Base-by-base conservation (phyloP, 2,329 filamentous ascomycete species). In the Paracorniculantispora psalliotae region DNA sequence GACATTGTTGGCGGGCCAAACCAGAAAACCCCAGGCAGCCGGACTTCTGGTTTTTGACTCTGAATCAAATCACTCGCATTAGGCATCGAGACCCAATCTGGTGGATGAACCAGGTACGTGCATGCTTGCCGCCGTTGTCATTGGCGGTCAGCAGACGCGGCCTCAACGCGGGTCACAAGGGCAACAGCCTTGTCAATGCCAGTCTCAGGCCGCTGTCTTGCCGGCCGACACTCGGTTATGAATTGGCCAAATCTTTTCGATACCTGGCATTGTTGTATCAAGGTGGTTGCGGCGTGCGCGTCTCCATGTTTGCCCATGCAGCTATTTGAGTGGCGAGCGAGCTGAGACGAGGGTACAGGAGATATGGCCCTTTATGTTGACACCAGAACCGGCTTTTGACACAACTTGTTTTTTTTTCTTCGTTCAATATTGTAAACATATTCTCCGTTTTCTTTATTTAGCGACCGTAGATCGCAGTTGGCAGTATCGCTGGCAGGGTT, bases 1-100 rank as follows among this genome's bases (percentile, higher is more conserved):
- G 17, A 56, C 53, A 56, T 39, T 13, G 52, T 37, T 48, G 43
- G 43, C 43, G 43, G 53, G 30, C 43, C 52, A 55, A 46, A 19
- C 35, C 30, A 13, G 19, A 8, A n/a, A n/a, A n/a, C n/a, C n/a
- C n/a, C n/a, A n/a, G n/a, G n/a, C n/a, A n/a, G n/a, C n/a, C n/a
- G n/a, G n/a, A n/a, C n/a, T 15, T 19, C 49, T 26, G 19, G n/a
- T 47, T 21, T 53, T 25, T 19, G 19, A 17, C n/a, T n/a, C 47
- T 37, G 50, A 53, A 21, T 43, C 23, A 43, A 30, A 41, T 35
- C 17, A 25, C 21, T 30, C 25, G 13, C 26, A 30, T 21, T n/a
- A 17, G 25, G 44, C 47, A 23, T 50, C n/a, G 23, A 52, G 23
- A 8, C 35, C 33, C 33, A 43, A 43, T 43, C 30, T 33, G 21